These are phyloP conservation scores for Exophiala dermatitidis DNA, from an alignment of 2,329 filamentous ascomycete species.

Conservation along the genomic window DNA sequence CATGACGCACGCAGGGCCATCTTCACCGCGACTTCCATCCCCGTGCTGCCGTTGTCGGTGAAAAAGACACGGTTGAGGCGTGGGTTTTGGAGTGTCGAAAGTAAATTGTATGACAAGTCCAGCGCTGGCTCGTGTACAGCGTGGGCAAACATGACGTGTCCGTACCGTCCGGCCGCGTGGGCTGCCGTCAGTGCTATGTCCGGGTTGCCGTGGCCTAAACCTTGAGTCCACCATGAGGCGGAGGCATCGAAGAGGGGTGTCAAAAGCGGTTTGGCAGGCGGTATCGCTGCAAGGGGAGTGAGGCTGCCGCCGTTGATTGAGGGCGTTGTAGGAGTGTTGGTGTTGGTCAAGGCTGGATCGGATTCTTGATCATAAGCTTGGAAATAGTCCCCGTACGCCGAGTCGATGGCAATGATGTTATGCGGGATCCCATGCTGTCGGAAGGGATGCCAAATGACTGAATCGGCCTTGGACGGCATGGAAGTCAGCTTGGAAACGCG, in stretches of 20 bases:
- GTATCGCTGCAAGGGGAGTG: constrained; percentile 17
- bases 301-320: constrained; percentile 3
- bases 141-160: constrained; percentile 81
- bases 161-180: constrained; percentile 74
- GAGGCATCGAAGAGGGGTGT: constrained; percentile 72
- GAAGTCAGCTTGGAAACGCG: constrained; percentile 54
- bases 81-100: constrained; percentile 54
- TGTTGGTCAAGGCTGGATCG: constrained; percentile 18
- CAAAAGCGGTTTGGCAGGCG: constrained; percentile 37
- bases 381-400: constrained; percentile 71
- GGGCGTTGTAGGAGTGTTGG: not conserved
- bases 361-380: constrained; percentile 47
- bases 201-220: constrained; percentile 72
- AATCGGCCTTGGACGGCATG: constrained; percentile 55
- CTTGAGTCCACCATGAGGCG: constrained; percentile 88
- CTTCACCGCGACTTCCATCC: constrained; percentile 75
- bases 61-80: constrained; percentile 68
- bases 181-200: constrained; percentile 66
- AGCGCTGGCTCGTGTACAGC: constrained; percentile 73
- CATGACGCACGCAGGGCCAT: constrained; percentile 70
- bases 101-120: constrained; percentile 57
- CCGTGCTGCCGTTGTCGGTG: constrained; percentile 77
- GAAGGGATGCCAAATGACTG: constrained; percentile 77
- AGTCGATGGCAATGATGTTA: constrained; percentile 69
- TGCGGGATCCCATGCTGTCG: constrained; percentile 65